Evolutionary conservation across 202 grass and related monocot genomes (phyloP).

Genomic region (Musa balbisiana): DNA sequence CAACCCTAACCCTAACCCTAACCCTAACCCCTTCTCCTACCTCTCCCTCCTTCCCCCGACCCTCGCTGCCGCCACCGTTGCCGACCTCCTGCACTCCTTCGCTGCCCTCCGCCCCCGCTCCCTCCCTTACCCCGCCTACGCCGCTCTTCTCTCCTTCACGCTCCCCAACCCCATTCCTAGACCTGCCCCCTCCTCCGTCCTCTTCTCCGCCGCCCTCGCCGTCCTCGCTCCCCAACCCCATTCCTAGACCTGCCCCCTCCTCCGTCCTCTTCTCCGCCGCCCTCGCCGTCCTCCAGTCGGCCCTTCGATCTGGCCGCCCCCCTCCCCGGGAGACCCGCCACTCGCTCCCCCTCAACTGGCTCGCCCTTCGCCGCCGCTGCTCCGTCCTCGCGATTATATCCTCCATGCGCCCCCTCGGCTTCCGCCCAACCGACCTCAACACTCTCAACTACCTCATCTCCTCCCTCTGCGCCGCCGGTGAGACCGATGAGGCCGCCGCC

Average conservation of each 20-base stretch:
- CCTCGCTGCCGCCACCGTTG: conserved; percentile 11
- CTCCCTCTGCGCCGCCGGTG: conserved; percentile 12
- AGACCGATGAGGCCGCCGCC: not conserved
- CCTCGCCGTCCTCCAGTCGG: conserved; percentile 17
- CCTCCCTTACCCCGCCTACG: conserved; percentile 1
- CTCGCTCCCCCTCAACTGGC: conserved; percentile 12
- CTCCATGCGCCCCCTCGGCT: conserved; percentile 4
- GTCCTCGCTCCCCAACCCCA: conserved; percentile 14
- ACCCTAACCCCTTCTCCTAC: conserved; percentile 11
- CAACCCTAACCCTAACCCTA: not conserved
- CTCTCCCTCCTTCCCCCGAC: conserved; percentile 15
- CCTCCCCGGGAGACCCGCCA: conserved; percentile 15
- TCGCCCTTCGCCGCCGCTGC: conserved; percentile 2
- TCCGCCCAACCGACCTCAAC: conserved; percentile 13
- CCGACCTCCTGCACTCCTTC: conserved; percentile 12
- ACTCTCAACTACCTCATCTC: conserved; percentile 14
- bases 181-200: not conserved
- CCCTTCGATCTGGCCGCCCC: conserved; percentile 9
- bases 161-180: not conserved
- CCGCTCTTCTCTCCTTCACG: conserved; percentile 5
- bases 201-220: not conserved
- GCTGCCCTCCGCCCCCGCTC: conserved; percentile 5
- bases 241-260: not conserved
- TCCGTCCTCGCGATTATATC: not conserved
- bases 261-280: not conserved